Evolutionary conservation across 2,329 filamentous ascomycete species (phyloP).

Genomic region (Lojkania enalia): DNA sequence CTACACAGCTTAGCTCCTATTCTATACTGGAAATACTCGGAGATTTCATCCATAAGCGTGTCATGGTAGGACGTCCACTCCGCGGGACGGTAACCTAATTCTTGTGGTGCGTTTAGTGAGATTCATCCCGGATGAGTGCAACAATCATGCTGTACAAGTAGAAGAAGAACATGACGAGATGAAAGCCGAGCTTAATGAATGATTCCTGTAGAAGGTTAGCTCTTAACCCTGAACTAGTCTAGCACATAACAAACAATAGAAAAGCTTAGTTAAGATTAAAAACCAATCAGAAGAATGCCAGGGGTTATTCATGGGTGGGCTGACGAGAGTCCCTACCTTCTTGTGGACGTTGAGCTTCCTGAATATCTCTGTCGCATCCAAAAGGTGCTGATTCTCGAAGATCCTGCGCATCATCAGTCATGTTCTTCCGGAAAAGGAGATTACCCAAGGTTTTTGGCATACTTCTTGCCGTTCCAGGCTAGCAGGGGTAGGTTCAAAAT

Average conservation of each 20-base stretch:
- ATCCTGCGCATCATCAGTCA: conserved; percentile 66
- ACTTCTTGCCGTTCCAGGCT: conserved; percentile 98
- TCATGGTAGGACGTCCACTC: no score
- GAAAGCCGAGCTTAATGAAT: conserved; percentile 98
- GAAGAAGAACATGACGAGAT: conserved; percentile 99
- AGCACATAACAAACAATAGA: no score
- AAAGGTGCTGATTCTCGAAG: conserved; percentile 91
- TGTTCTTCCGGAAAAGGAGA: not conserved
- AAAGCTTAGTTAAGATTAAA: no score
- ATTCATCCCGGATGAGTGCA: conserved; percentile 93
- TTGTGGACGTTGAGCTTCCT: conserved; percentile 98
- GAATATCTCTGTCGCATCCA: conserved; percentile 99
- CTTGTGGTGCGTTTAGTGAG: conserved; percentile 64
- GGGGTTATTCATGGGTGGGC: no score
- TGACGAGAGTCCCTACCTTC: conserved; percentile 72
- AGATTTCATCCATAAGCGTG: no score
- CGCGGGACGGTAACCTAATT: no score
- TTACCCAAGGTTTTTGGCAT: conserved; percentile 28
- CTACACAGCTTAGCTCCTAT: no score
- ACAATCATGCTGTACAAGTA: conserved; percentile 99
- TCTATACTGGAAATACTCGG: no score
- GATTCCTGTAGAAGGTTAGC: conserved; percentile 70
- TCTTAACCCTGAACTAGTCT: no score
- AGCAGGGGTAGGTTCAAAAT: conserved; percentile 90
- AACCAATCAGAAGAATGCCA: no score